Conservation (phyloP, 805 yeast genomes). For the Myxozyma neotropica region DNA sequence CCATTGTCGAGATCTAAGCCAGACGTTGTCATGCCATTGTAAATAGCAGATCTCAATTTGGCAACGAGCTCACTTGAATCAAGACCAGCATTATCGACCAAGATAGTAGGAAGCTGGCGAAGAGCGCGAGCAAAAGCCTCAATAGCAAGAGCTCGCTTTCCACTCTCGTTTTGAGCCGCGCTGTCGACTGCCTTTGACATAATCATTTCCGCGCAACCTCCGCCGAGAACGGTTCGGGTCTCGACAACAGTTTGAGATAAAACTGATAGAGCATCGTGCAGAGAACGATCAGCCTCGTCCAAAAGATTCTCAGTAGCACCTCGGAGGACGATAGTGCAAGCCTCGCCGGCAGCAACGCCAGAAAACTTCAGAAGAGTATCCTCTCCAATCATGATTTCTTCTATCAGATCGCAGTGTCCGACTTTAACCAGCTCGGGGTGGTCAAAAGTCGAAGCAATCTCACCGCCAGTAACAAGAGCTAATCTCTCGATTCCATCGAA, state of each 20-base stretch:
- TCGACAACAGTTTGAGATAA: conserved; percentile 92
- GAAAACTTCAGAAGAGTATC: conserved; percentile 86
- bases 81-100: conserved; percentile 96
- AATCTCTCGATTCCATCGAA: conserved; percentile 97
- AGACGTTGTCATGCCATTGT: conserved; percentile 86
- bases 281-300: conserved; percentile 95
- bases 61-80: conserved; percentile 92
- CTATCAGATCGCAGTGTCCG: conserved; percentile 87
- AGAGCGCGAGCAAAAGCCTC: conserved; percentile 93
- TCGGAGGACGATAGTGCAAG: conserved; percentile 92
- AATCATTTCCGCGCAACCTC: conserved; percentile 93
- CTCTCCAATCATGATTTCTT: conserved; percentile 92
- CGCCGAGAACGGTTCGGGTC: conserved; percentile 89
- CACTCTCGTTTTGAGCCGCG: conserved; percentile 86
- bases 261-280: conserved; percentile 95
- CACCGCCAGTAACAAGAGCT: conserved; percentile 97
- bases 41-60: conserved; percentile 84
- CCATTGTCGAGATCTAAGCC: conserved; percentile 90
- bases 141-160: conserved; percentile 90
- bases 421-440: conserved; percentile 81
- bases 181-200: conserved; percentile 97
- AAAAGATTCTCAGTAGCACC: conserved; percentile 97
- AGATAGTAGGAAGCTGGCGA: conserved; percentile 90
- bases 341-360: conserved; percentile 95
- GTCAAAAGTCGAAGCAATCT: conserved; percentile 95